Percentiles rank a stretch among this genome's conserved stretches.
phyloP scores from a whole-genome alignment of 306 rosid species.

The Citrullus mucosospermus region DNA sequence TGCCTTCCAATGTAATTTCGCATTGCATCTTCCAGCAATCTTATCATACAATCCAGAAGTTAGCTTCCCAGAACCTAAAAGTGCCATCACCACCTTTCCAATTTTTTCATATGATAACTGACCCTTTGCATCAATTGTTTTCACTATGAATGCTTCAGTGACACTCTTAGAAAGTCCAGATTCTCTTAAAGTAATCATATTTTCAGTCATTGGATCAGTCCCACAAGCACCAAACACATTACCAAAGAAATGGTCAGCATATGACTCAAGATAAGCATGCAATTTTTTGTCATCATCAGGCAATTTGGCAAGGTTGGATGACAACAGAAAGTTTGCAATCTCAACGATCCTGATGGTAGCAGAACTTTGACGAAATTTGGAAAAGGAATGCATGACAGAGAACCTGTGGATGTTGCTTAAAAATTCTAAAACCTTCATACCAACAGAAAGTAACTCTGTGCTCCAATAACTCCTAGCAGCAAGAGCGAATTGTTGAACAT shows the following conservation, averaged over 20 bases:
- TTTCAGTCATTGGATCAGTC: conserved; percentile 18
- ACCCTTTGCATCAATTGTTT: conserved; percentile 1
- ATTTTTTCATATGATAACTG: conserved; percentile 24
- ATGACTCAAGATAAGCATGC: background rate
- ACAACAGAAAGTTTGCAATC: conserved; percentile 6
- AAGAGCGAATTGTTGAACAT: conserved; percentile 12
- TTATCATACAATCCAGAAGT: background rate
- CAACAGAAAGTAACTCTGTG: conserved; percentile 9
- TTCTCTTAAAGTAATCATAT: conserved; percentile 30
- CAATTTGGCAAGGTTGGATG: background rate
- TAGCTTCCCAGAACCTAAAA: conserved; percentile 26
- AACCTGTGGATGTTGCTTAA: background rate
- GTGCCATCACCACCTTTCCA: conserved; percentile 32
- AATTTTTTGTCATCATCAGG: background rate
- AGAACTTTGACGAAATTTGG: background rate
- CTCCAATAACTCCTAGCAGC: conserved; percentile 19
- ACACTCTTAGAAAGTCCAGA: conserved; percentile 13
- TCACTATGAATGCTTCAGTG: conserved; percentile 13
- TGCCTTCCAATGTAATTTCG: conserved; percentile 18
- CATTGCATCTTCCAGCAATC: conserved; percentile 4
- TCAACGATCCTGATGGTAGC: background rate
- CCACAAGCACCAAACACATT: conserved; percentile 26
- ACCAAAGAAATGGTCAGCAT: conserved; percentile 10
- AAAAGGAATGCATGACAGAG: background rate
- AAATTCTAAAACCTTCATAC: conserved; percentile 8